Percentiles rank a stretch among this genome's conserved stretches.
Evolutionary conservation across 371 early-diverging fungal genomes (phyloP).

Genomic region (Smittium mucronatum): DNA sequence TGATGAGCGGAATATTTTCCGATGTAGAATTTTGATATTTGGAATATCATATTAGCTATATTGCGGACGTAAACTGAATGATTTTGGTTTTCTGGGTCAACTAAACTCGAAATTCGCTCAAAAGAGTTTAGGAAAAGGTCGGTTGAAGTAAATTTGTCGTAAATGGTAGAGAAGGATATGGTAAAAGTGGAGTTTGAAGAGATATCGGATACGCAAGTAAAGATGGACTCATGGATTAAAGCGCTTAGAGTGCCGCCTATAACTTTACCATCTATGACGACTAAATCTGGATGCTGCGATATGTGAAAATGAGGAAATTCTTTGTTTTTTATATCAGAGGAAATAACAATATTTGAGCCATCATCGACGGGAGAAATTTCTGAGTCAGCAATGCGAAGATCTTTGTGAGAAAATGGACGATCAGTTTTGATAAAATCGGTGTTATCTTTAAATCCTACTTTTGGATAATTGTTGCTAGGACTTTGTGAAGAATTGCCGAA

Average conservation of each 20-base stretch:
- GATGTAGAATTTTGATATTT: constrained; percentile 14
- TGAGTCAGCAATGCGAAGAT: not conserved
- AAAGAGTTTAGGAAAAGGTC: constrained; percentile 39
- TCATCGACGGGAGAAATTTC: not conserved
- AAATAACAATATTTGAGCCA: not conserved
- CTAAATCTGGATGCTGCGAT: not conserved
- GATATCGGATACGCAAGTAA: constrained; percentile 15
- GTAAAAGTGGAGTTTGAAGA: constrained; percentile 7
- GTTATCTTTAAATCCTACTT: not conserved
- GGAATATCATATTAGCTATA: constrained; percentile 17
- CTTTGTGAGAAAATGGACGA: not conserved
- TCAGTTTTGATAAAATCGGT: not conserved
- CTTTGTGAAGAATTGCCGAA: not conserved
- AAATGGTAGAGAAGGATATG: constrained; percentile 43
- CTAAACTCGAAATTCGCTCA: constrained; percentile 33
- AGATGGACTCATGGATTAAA: constrained; percentile 11
- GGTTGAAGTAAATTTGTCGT: constrained; percentile 41
- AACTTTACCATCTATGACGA: constrained; percentile 14
- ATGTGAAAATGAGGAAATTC: not conserved
- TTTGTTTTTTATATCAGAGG: not conserved
- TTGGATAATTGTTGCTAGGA: not conserved
- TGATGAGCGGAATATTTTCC: not conserved
- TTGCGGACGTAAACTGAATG: constrained; percentile 11
- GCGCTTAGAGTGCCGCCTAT: constrained; percentile 1
- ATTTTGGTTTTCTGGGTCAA: constrained; percentile 17